Evolutionary conservation across 2,329 filamentous ascomycete species (phyloP), one percentile per base, ranked within the genome.

Genomic region (Aplosporella prunicola): DNA sequence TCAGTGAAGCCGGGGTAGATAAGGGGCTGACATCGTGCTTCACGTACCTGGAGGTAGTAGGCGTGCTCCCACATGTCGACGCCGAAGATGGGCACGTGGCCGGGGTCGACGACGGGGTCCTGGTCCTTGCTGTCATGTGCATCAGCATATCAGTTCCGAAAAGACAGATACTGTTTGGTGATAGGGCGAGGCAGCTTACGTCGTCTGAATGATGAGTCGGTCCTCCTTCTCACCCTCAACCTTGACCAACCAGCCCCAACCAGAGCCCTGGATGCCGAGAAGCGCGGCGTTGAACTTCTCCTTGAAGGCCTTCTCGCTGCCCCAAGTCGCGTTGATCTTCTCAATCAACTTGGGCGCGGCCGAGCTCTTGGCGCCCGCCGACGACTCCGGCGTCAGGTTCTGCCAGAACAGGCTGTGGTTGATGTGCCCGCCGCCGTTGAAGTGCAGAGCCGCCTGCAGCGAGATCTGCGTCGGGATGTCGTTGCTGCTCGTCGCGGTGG

Each of bases 41-140:
- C n/a, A 24, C 47, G 47, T 43, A 79, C 76, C 69, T 85, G 84
- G 13, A 93, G 63, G 55, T 93, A 93, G 56, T 93, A 93, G 1
- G 86, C 86, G 64, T 93, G 86, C 65, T 93, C 86, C 86, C 85
- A 93, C 76, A 93, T 89, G 57, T 93, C 86, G 2, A 93, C 69
- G 0, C 84, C 85, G 27, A 87, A 69, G 14, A 93, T 63, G 7
- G 80, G 80, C n/a, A 75, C 70, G 46, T 78, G 73, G 4, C 57
- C 58, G 26, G 73, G 70, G 11, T 67, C 66, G 50, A 80, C 72
- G 4, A 85, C 72, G 1, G 80, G 79, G 53, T 93, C 86, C 64
- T 93, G 86, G 55, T 93, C 85, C 57, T 86, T 85, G n/a, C 34
- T 36, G 10, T 11, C 28, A 17, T 13, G 7, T 14, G 5, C 5